A percentile compares a stretch with the other conserved stretches of the same genome.
Evolutionary conservation across 2,329 filamentous ascomycete species (phyloP).

Genomic region (Aspergillus viridinutans): DNA sequence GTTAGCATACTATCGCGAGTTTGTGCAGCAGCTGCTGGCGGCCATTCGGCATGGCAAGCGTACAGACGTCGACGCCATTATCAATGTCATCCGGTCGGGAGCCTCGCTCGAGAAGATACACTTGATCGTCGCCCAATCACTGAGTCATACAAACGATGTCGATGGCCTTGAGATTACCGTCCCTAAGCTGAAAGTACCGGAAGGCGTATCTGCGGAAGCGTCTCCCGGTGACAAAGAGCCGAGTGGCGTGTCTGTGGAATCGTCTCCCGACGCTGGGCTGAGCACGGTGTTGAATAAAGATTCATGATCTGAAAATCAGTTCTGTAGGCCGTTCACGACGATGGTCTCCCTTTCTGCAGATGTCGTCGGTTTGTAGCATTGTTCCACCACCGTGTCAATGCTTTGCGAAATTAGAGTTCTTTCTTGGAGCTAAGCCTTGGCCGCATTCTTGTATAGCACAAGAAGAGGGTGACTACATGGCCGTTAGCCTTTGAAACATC

Average conservation of each 20-base stretch:
- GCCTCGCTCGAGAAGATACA: slow-evolving; percentile 15
- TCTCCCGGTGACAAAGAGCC: not conserved
- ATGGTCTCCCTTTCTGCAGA: not conserved
- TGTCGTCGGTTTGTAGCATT: not conserved
- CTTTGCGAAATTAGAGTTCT: not conserved
- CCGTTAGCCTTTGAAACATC: not conserved
- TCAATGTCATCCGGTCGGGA: slow-evolving; percentile 26
- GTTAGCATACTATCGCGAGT: slow-evolving; percentile 21
- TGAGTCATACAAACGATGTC: not conserved
- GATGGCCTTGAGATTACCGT: not conserved
- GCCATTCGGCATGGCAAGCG: slow-evolving; percentile 22
- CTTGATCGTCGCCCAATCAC: slow-evolving; percentile 3
- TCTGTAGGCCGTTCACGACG: not conserved
- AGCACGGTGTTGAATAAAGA: not conserved
- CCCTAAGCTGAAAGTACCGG: not conserved
- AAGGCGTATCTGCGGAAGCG: not conserved
- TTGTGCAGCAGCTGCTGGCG: slow-evolving; percentile 25
- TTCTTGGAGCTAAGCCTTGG: not conserved
- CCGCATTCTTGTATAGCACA: not conserved
- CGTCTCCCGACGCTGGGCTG: not conserved
- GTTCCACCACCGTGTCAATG: not conserved
- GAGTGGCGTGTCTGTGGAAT: not conserved
- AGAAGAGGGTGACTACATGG: not conserved
- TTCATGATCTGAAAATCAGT: not conserved
- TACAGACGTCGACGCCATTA: slow-evolving; percentile 17